These are phyloP conservation scores for Pythium inflatum DNA, from an alignment of 352 stramenopile species.

Conservation along the genomic window DNA sequence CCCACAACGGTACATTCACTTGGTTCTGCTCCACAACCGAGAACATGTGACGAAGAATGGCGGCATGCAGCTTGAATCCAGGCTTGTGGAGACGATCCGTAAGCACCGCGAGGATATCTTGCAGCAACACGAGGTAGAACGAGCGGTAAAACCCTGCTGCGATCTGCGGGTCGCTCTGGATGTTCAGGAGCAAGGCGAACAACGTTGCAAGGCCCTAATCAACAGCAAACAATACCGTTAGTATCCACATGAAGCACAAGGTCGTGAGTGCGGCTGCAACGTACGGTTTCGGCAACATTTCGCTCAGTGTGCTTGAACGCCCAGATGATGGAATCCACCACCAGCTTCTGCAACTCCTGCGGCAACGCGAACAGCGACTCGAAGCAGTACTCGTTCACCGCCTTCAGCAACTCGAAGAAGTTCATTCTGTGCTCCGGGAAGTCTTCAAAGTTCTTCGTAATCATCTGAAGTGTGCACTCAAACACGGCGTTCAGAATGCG, in stretches of 20 bases:
- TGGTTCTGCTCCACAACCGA: conserved; percentile 96
- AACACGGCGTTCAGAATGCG: conserved; percentile 98
- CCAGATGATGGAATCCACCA: conserved; percentile 99
- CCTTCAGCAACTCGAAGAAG: conserved; percentile 98
- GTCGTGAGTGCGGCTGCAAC: too few species aligned
- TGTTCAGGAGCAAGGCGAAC: conserved; percentile 96
- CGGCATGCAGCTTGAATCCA: conserved; percentile 98
- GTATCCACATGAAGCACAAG: background rate
- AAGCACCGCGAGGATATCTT: conserved; percentile 97
- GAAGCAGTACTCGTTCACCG: conserved; percentile 96
- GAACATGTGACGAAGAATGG: conserved; percentile 98
- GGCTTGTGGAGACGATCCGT: conserved; percentile 99
- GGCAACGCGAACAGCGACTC: conserved; percentile 97
- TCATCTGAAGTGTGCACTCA: conserved; percentile 99
- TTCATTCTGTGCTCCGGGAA: conserved; percentile 98
- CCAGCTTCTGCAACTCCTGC: conserved; percentile 97
- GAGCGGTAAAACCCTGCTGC: conserved; percentile 98
- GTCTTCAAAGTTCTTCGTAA: conserved; percentile 99
- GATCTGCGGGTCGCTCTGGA: conserved; percentile 94
- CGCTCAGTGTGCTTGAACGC: conserved; percentile 99
- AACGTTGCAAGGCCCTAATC: conserved; percentile 94
- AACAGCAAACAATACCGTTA: background rate
- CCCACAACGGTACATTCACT: conserved; percentile 96
- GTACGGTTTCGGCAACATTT: conserved; percentile 96
- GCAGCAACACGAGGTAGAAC: conserved; percentile 94